Evolutionary conservation across 495 filamentous ascomycete genomes (phyloP), one percentile per base, ranked within the genome.

Genomic region (Articulospora tetracladia): DNA sequence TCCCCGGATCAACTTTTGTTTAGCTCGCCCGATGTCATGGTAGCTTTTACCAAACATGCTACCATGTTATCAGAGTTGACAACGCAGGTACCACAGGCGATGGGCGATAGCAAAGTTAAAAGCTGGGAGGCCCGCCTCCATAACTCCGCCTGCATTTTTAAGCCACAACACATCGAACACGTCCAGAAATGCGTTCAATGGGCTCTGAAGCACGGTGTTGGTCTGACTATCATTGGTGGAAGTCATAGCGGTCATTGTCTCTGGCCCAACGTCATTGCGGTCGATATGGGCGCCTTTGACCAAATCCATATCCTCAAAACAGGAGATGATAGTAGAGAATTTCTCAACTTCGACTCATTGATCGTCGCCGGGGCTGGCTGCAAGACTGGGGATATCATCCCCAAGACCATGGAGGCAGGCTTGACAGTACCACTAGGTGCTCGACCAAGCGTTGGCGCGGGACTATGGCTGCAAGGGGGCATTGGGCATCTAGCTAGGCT

Each of bases 401-500:
- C 66, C 57, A 76, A 76, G 58, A 66, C 82, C 57, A 79, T 81
- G 76, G 69, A 58, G 28, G 70, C 57, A 8, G 79, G 78, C 36
- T 2, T 86, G 57, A 82, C 79, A 64, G 80, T 86, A 24, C 85
- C 85, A 3, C 66, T 86, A 41, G 85, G 83, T 8, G 59, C 80
- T 34, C 80, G 83, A 39, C 85, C 83, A 66, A 85, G 83, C 58
- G 83, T 86, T 48, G 85, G 84, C 32, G 78, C 81, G 6, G 84
- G 85, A 24, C 62, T 83, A 41, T 86, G 81, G 82, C 71, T 88
- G 52, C 83, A 88, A 74, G 85, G 84, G 57, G 84, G 84, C 64
- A 84, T 88, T 48, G 84, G 84, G 13, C 82, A 86, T 67, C 73
- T 86, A 52, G 66, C 81, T 53, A 78, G 84, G 58, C 55, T 77